These are phyloP conservation scores for Trypanosomatidae sp. DNA, from an alignment of 208 protist genomes.

Conservation along the genomic window DNA sequence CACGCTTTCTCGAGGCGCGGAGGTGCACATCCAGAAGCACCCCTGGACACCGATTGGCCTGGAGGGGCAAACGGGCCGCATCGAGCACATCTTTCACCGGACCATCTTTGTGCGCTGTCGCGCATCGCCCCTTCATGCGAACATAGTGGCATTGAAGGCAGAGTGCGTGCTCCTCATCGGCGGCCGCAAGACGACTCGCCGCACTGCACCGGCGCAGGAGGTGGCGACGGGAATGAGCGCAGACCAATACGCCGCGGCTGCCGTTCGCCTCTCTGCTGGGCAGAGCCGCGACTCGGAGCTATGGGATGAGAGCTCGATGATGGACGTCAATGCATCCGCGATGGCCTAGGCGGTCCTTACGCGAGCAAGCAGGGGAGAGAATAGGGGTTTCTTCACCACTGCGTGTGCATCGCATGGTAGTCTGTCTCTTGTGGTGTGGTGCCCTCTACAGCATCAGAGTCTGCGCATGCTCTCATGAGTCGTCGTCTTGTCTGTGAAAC, in stretches of 20 bases:
- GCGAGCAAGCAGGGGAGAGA: not conserved
- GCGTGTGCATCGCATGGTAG: not conserved
- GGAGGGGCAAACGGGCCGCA: conserved; percentile 68
- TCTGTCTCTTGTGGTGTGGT: not conserved
- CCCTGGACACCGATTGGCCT: conserved; percentile 63
- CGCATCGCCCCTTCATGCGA: conserved; percentile 65
- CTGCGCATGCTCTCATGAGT: conserved; percentile 1
- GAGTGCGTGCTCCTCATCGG: conserved; percentile 66
- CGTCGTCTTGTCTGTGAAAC: not conserved
- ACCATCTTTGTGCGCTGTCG: conserved; percentile 82
- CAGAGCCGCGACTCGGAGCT: conserved; percentile 26
- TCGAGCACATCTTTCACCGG: conserved; percentile 85
- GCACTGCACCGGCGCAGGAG: conserved; percentile 16
- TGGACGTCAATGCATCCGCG: conserved; percentile 19
- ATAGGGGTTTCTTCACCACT: not conserved
- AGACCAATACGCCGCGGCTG: conserved; percentile 23
- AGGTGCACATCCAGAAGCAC: conserved; percentile 71
- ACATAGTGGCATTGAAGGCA: conserved; percentile 70
- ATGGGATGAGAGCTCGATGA: conserved; percentile 32
- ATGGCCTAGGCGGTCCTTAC: not conserved
- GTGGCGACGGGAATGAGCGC: not conserved
- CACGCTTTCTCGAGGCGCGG: conserved; percentile 64
- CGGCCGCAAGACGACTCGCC: conserved; percentile 66
- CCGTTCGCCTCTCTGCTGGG: conserved; percentile 46
- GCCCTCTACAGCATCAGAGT: not conserved